A percentile compares a stretch with the other conserved stretches of the same genome.
These are phyloP conservation scores for Eucalyptus cloeziana DNA, from an alignment of 345 rosid genomes.

Conservation along the genomic window DNA sequence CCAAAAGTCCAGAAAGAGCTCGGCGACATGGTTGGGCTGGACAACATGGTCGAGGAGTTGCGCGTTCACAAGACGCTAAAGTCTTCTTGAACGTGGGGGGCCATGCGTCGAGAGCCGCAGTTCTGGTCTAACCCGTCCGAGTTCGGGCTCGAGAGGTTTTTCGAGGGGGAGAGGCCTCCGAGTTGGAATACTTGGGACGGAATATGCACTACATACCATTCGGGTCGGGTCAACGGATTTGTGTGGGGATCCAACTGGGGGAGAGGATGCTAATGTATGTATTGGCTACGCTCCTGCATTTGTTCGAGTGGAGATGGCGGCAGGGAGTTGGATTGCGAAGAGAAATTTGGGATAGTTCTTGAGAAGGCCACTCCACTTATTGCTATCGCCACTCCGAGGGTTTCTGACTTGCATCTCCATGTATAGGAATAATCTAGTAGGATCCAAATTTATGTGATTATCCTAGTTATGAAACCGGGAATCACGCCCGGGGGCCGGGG, in stretches of 20 bases:
- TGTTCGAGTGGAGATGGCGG: not conserved
- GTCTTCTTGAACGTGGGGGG: not conserved
- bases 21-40: not conserved
- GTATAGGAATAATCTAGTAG: not conserved
- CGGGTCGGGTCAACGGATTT: conserved; percentile 4
- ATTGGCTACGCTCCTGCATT: not conserved
- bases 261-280: conserved; percentile 1
- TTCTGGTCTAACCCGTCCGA: not conserved
- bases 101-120: not conserved
- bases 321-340: not conserved
- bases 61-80: not conserved
- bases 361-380: not conserved
- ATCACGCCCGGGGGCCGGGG: no score
- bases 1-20: not conserved
- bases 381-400: not conserved
- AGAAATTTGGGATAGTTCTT: not conserved
- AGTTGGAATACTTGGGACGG: conserved; percentile 2
- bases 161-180: not conserved
- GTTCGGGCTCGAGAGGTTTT: not conserved
- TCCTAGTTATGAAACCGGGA: no score
- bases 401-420: not conserved
- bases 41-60: not conserved
- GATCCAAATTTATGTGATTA: no score
- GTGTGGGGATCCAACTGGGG: not conserved
- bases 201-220: conserved; percentile 5